A percentile compares a stretch with the other conserved stretches of the same genome.
Evolutionary conservation across 2,329 filamentous ascomycete genomes (phyloP).

Genomic region (Claviceps sp.): DNA sequence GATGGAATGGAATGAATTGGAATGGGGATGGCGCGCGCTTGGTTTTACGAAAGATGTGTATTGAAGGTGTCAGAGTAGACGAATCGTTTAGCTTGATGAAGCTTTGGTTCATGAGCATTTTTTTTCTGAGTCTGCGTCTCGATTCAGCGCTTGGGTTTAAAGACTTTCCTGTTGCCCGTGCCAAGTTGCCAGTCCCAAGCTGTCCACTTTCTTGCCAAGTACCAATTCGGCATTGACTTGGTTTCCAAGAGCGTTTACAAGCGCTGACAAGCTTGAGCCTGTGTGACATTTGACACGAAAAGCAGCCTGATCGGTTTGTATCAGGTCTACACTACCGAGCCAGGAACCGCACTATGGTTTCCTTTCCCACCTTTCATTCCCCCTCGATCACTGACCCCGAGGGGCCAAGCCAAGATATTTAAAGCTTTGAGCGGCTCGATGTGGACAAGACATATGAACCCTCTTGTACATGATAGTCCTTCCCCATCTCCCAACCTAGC

Average conservation of each 20-base stretch:
- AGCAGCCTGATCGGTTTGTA: too few species aligned
- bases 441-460: constrained; percentile 43
- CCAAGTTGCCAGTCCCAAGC: too few species aligned
- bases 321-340: too few species aligned
- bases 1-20: not conserved
- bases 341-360: not conserved
- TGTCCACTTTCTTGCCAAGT: too few species aligned
- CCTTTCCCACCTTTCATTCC: not conserved
- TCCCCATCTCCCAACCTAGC: constrained; percentile 64
- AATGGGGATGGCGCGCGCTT: not conserved
- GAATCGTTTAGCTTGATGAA: not conserved
- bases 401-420: not conserved
- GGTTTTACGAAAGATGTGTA: not conserved
- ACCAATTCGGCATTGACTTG: too few species aligned
- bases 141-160: too few species aligned
- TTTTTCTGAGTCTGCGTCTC: too few species aligned
- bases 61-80: not conserved
- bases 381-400: too few species aligned
- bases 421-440: constrained; percentile 18
- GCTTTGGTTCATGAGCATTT: not conserved
- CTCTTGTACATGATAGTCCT: constrained; percentile 52
- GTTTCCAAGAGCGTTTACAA: too few species aligned
- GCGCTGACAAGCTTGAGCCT: too few species aligned
- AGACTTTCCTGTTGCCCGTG: too few species aligned
- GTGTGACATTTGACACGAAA: too few species aligned